Evolutionary conservation across 768 basidiomycete genomes (phyloP).

Genomic region (Tylopilus rubrobrunneus): DNA sequence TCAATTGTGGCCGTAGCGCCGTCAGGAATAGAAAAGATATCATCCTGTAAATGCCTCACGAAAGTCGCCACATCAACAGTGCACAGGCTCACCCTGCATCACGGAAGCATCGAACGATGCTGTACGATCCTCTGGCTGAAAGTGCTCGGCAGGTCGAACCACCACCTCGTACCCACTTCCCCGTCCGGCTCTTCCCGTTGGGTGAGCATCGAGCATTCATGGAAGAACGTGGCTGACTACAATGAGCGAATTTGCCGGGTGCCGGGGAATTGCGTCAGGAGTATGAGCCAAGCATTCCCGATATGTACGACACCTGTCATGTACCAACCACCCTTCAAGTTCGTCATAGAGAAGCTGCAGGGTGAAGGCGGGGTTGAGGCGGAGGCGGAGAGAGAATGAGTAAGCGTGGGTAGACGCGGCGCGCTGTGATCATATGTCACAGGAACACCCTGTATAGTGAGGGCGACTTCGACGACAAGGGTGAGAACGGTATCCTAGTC

Average conservation of each 20-base stretch:
- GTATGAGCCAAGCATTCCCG: conserved; percentile 4
- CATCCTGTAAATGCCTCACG: not conserved
- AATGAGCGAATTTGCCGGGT: conserved; percentile 10
- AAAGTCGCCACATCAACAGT: not conserved
- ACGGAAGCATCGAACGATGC: conserved; percentile 5
- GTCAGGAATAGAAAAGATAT: not conserved
- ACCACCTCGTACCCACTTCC: conserved; percentile 15
- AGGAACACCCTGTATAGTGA: conserved; percentile 19
- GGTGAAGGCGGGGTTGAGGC: conserved; percentile 27
- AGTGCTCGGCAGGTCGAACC: not conserved
- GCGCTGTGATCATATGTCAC: conserved; percentile 24
- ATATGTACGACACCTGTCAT: conserved; percentile 14
- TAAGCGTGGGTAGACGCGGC: not conserved
- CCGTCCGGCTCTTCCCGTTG: not conserved
- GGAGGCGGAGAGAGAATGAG: conserved; percentile 22
- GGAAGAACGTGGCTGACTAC: conserved; percentile 30
- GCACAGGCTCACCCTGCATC: not conserved
- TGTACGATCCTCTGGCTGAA: not conserved
- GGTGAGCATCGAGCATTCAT: not conserved
- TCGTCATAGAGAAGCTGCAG: conserved; percentile 17
- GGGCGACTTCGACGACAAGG: no score
- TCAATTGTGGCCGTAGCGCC: not conserved
- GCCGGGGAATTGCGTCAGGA: conserved; percentile 10
- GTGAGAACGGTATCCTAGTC: no score
- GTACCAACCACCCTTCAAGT: not conserved